Conservation (phyloP, 139 green algal genomes). For the Coccomyxa sp. region DNA sequence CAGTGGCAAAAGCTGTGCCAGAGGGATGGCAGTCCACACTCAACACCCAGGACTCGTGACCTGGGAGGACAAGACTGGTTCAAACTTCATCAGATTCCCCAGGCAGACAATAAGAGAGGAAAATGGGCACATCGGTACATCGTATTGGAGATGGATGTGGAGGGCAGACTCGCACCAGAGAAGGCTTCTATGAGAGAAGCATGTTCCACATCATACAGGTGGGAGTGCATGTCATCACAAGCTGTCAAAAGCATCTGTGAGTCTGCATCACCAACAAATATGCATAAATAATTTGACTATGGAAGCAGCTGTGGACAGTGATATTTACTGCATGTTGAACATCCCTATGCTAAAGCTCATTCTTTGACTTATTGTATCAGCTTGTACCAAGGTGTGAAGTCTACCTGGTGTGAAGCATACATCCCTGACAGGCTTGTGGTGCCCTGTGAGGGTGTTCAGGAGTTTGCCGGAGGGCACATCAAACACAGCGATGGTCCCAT, state of each 20-base stretch:
- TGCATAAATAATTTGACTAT: too few species aligned
- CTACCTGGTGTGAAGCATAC: conserved; percentile 75
- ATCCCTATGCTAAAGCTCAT: too few species aligned
- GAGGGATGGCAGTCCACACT: conserved; percentile 66
- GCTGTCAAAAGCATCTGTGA: conserved; percentile 72
- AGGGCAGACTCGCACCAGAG: conserved; percentile 37
- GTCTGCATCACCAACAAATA: conserved; percentile 42
- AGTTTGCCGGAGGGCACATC: conserved; percentile 54
- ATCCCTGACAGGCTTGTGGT: conserved; percentile 80
- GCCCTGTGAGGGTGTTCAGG: conserved; percentile 65
- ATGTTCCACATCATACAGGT: conserved; percentile 83
- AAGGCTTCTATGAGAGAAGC: conserved; percentile 74
- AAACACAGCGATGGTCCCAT: conserved; percentile 75
- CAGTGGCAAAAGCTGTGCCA: conserved; percentile 61
- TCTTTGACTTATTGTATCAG: too few species aligned
- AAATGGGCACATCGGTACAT: too few species aligned
- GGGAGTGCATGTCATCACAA: conserved; percentile 87
- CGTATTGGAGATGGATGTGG: too few species aligned
- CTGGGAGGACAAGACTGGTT: conserved; percentile 26
- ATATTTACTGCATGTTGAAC: too few species aligned
- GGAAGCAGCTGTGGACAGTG: too few species aligned
- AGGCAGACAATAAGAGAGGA: too few species aligned
- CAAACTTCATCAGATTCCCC: background rate
- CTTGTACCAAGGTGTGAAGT: background rate
- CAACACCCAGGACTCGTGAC: conserved; percentile 89